A percentile compares a stretch with the other conserved stretches of the same genome.
Conservation (phyloP, 345 rosid genomes). For the Lepidium aucheri region DNA sequence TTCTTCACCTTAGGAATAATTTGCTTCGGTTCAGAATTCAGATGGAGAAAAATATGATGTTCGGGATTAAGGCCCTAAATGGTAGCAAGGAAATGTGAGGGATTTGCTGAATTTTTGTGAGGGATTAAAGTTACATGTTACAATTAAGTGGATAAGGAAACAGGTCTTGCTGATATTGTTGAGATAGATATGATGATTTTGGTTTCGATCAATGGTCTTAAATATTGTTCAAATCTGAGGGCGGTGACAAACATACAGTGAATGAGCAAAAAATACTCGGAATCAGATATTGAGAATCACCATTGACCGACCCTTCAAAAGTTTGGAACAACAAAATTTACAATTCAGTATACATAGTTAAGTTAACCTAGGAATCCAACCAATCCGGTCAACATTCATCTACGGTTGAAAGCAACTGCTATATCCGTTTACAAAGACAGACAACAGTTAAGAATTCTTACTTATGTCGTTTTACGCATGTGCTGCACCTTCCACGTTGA, state of each 20-base stretch:
- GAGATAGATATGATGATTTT: no score
- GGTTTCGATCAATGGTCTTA: no score
- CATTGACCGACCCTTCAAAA: constrained; percentile 37
- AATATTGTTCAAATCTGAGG: no score
- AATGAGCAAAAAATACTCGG: constrained; percentile 19
- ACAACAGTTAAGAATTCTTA: constrained; percentile 16
- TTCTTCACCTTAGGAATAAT: no score
- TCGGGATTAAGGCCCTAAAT: no score
- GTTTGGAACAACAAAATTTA: constrained; percentile 8
- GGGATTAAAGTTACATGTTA: no score
- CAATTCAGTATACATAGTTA: not conserved
- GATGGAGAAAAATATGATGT: no score
- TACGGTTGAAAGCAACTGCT: constrained; percentile 10
- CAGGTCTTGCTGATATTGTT: no score
- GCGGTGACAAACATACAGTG: not conserved
- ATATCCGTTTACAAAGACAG: not conserved
- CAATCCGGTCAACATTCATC: not conserved
- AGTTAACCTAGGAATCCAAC: not conserved
- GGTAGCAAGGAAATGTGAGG: no score
- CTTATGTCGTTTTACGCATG: constrained; percentile 45
- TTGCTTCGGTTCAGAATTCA: no score
- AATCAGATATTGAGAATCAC: constrained; percentile 18
- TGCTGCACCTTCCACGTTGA: constrained; percentile 26
- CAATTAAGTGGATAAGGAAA: no score
- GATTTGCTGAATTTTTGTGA: no score